Evolutionary conservation across 345 rosid species (phyloP), one percentile per base, ranked within the genome.

Genomic region (Xanthoceras sorbifolium): DNA sequence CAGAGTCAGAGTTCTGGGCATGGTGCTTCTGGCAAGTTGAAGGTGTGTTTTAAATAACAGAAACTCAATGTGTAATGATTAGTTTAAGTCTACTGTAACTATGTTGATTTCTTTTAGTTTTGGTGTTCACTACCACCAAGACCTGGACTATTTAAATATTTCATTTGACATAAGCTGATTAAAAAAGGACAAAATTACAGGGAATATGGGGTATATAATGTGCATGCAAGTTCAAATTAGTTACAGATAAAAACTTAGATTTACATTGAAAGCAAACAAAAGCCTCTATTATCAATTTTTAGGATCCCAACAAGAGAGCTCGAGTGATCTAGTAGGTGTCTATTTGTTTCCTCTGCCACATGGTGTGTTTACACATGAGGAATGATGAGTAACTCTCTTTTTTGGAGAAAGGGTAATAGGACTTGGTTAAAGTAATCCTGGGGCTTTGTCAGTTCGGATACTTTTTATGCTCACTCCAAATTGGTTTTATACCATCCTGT

Each of bases 1-100:
- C 75, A 71, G 78, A 84, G 79, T 63, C 86, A 82, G 74, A 80
- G 80, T 78, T 79, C 84, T 73, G 85, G 79, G 54, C 84, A 89
- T 64, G 81, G 82, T 71, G 60, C 80, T 80, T 79, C 88, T 50
- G 85, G 94, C 87, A 86, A 88, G 81, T 82, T 93, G 75, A 94
- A 90, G 97, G 98, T 80, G 70, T 79, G 88, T 78, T 65, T 73
- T 75, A 38, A 65, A 72, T 63, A 81, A 80, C 23, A 72, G 61
- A 59, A 57, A 9, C n/a, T 72, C 10, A 62, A 48, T 50, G 8
- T 12, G 25, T 38, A 23, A 25, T 6, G 40, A 38, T 23, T 36
- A 72, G 23, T 57, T 55, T 59, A 57, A n/a, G 20, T 55, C 11
- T 48, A 18, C 52, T 36, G 14, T 73, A 60, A 8, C 11, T 36